These are phyloP conservation scores for Penstemon davidsonii DNA, from an alignment of 257 asterid genomes.

Conservation along the genomic window DNA sequence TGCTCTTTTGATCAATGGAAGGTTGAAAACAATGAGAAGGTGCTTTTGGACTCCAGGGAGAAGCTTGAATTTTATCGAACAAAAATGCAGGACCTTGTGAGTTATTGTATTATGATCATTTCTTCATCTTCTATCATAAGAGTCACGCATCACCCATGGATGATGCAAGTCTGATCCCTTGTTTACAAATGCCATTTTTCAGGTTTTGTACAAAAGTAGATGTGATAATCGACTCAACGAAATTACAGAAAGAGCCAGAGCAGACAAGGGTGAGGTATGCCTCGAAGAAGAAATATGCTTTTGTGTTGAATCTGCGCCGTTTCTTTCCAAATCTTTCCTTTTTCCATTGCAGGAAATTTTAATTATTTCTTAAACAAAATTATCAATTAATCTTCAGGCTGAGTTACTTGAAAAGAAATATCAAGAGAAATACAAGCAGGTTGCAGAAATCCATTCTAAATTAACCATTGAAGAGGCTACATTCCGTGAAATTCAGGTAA, in stretches of 20 bases:
- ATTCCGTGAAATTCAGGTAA: conserved; percentile 86
- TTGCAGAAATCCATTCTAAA: conserved; percentile 91
- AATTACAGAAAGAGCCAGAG: conserved; percentile 91
- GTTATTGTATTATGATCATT: conserved; percentile 32
- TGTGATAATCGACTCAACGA: conserved; percentile 98
- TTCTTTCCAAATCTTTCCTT: conserved; percentile 1
- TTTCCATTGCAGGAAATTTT: conserved; percentile 15
- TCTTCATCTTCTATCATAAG: conserved; percentile 23
- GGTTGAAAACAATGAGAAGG: conserved; percentile 75
- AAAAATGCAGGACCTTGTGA: conserved; percentile 99
- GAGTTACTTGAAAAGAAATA: conserved; percentile 84
- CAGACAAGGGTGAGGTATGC: conserved; percentile 88
- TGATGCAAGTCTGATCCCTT: conserved; percentile 5
- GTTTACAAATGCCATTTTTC: conserved; percentile 17
- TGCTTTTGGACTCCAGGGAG: conserved; percentile 87
- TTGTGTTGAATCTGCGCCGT: conserved; percentile 2
- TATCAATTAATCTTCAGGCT: conserved; percentile 52
- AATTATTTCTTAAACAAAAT: conserved; percentile 17
- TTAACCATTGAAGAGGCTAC: conserved; percentile 92
- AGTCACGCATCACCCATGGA: conserved; percentile 10
- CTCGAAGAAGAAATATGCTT: conserved; percentile 26
- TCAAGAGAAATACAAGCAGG: conserved; percentile 92
- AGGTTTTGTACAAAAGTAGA: conserved; percentile 97
- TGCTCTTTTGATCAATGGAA: conserved; percentile 39
- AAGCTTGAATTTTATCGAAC: conserved; percentile 89